Percentiles rank a stretch among this genome's conserved stretches.
Evolutionary conservation across 192 early-diverging fungal genomes (phyloP).

Genomic region (Linnemannia exigua): DNA sequence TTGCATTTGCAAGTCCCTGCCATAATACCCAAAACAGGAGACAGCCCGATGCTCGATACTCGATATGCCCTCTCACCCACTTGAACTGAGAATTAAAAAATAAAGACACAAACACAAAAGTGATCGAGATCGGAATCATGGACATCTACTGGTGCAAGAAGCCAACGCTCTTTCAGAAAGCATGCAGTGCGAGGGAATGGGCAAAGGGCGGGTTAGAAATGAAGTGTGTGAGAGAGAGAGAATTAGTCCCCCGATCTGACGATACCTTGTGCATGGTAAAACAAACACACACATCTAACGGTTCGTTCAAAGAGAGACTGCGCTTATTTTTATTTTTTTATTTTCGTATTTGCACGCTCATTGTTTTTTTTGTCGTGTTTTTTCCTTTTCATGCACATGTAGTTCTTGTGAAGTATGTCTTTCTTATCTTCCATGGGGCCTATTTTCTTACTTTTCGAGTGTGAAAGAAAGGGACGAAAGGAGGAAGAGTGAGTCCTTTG

Average conservation of each 20-base stretch:
- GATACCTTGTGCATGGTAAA: neutral
- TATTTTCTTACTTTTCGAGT: neutral
- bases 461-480: neutral
- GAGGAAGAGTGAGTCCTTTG: neutral
- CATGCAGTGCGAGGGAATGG: neutral
- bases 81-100: neutral
- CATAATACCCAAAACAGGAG: too few relatives aligned
- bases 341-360: neutral
- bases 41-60: neutral
- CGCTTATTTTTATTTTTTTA: neutral
- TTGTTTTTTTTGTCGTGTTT: neutral
- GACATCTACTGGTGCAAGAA: neutral
- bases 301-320: neutral
- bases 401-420: neutral
- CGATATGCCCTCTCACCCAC: neutral
- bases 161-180: neutral
- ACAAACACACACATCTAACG: neutral
- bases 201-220: neutral
- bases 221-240: too few relatives aligned
- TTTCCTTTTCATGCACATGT: conserved; percentile 4
- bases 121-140: neutral
- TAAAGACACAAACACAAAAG: neutral
- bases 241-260: neutral
- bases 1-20: conserved; percentile 2
- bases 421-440: neutral